Conservation (phyloP, 805 yeast species). For the Starmera dryadoides region DNA sequence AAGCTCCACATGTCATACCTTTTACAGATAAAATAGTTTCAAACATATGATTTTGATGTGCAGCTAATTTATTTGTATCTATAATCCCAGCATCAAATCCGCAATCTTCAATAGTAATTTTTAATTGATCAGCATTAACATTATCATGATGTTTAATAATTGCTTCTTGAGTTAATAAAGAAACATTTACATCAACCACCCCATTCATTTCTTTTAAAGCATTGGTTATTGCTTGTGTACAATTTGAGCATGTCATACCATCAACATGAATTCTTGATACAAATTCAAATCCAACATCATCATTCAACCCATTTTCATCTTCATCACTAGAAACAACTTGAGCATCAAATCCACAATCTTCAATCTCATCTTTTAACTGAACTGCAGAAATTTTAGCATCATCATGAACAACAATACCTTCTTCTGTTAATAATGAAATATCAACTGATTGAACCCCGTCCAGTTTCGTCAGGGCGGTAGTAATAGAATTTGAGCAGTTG, state of each 20-base stretch:
- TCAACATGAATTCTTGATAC: background rate
- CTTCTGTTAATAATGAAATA: constrained; percentile 72
- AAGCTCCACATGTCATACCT: constrained; percentile 94
- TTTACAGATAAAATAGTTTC: constrained; percentile 15
- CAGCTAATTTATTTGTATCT: background rate
- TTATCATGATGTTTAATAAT: constrained; percentile 38
- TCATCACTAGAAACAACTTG: background rate
- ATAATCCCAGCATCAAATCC: constrained; percentile 36
- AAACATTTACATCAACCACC: constrained; percentile 50
- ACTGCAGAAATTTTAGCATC: constrained; percentile 18
- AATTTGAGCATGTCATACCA: constrained; percentile 89
- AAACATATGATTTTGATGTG: background rate
- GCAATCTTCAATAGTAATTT: constrained; percentile 59
- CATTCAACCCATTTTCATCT: background rate
- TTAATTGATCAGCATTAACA: constrained; percentile 27
- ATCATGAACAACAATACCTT: constrained; percentile 51
- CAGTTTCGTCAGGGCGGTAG: constrained; percentile 39
- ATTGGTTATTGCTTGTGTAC: constrained; percentile 58
- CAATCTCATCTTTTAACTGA: constrained; percentile 45
- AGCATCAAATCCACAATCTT: constrained; percentile 43
- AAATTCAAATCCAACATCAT: background rate
- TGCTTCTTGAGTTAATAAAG: constrained; percentile 74
- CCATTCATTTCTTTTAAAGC: constrained; percentile 44
- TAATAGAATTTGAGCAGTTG: constrained; percentile 66
- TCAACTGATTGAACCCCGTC: constrained; percentile 47